phyloP scores from a whole-genome alignment of 495 filamentous ascomycete genomes.

The Aspergillus cristatus region DNA sequence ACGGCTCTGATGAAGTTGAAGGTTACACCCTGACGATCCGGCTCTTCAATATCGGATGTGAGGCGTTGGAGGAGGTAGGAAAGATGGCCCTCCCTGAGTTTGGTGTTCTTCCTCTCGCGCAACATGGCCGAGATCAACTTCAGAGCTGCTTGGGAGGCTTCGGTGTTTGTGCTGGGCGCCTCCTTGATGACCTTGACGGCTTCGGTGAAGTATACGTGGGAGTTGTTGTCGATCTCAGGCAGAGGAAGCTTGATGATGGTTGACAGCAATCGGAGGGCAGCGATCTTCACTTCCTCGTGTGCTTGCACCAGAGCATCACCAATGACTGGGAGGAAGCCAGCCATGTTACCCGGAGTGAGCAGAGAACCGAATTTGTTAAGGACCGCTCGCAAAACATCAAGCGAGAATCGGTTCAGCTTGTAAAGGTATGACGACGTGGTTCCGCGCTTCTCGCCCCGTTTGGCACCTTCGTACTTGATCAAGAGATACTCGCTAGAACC shows the following conservation, averaged over 20 bases:
- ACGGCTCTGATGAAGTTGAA: conserved; percentile 90
- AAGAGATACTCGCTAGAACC: conserved; percentile 62
- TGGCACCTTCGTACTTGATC: conserved; percentile 62
- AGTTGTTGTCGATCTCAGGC: conserved; percentile 56
- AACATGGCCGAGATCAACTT: conserved; percentile 82
- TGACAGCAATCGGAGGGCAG: conserved; percentile 72
- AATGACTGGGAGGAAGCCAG: conserved; percentile 78
- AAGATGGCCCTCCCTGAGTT: conserved; percentile 70
- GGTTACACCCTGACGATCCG: conserved; percentile 77
- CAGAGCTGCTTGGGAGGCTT: conserved; percentile 74
- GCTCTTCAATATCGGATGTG: conserved; percentile 85
- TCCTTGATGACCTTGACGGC: conserved; percentile 71
- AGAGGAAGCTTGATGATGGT: conserved; percentile 80
- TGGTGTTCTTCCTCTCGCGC: conserved; percentile 63
- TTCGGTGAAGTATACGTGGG: conserved; percentile 70
- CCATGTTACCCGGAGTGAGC: conserved; percentile 65
- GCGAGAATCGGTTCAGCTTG: conserved; percentile 76
- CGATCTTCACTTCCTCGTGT: conserved; percentile 84
- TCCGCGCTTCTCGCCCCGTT: conserved; percentile 51
- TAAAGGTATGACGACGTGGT: conserved; percentile 65
- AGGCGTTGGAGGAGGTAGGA: conserved; percentile 76
- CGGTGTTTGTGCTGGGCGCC: conserved; percentile 65
- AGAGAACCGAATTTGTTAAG: conserved; percentile 73
- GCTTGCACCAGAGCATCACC: conserved; percentile 73
- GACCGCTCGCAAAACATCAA: conserved; percentile 75